phyloP scores from a whole-genome alignment of 2,329 filamentous ascomycete genomes.

The Talaromyces marneffei region DNA sequence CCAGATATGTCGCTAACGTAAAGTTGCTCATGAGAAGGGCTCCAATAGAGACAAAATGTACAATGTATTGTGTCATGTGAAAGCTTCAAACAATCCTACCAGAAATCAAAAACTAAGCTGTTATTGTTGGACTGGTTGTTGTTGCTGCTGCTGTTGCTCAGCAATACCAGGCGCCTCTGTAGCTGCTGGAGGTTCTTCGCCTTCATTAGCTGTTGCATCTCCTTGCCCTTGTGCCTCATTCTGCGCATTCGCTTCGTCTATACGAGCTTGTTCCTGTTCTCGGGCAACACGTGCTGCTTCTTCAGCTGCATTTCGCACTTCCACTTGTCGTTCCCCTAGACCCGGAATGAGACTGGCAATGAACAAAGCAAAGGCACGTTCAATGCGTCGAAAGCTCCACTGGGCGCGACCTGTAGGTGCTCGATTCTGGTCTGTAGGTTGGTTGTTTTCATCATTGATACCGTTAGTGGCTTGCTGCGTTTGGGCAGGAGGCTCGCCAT shows the following conservation, averaged over 20 bases:
- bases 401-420: conserved; percentile 12
- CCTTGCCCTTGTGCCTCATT: conserved; percentile 12
- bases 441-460: neutral
- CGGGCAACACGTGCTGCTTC: conserved; percentile 33
- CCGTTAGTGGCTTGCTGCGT: conserved; percentile 17
- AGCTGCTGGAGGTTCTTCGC: conserved; percentile 13
- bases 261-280: conserved; percentile 20
- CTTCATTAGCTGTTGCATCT: neutral
- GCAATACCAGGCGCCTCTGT: neutral
- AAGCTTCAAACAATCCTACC: neutral
- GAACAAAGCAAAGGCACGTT: conserved; percentile 57
- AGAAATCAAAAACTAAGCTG: neutral
- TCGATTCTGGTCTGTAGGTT: neutral
- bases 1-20: neutral
- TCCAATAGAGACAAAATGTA: neutral
- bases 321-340: conserved; percentile 56
- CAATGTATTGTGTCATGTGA: neutral
- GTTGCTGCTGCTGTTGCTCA: neutral
- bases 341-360: conserved; percentile 58
- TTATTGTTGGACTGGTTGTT: neutral
- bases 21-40: neutral
- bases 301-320: conserved; percentile 49
- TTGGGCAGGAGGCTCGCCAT: conserved; percentile 16
- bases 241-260: conserved; percentile 22
- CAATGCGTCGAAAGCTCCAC: conserved; percentile 40